A percentile compares a stretch with the other conserved stretches of the same genome.
Conservation (phyloP, 306 rosid genomes). For the Vachellia collinsii region DNA sequence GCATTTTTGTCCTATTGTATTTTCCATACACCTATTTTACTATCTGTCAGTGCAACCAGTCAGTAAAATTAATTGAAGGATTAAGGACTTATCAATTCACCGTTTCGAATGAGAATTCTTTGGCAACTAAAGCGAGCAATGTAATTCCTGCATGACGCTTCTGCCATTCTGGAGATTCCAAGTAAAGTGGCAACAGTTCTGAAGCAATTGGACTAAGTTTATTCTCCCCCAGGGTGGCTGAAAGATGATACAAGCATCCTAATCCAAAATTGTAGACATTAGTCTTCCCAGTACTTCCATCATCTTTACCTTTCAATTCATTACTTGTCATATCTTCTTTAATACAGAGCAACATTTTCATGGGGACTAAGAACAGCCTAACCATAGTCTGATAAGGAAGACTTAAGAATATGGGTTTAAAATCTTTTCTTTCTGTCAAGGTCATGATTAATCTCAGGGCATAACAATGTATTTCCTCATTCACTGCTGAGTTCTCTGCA, state of each 20-base stretch:
- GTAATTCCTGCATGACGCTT: slow-evolving; percentile 49
- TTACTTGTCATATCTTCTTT: slow-evolving; percentile 12
- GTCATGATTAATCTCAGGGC: slow-evolving; percentile 38
- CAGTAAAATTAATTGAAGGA: background rate
- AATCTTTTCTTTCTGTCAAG: slow-evolving; percentile 41
- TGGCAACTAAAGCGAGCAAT: slow-evolving; percentile 36
- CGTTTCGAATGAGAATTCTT: slow-evolving; percentile 50
- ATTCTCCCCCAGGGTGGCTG: slow-evolving; percentile 33
- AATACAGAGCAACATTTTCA: slow-evolving; percentile 33
- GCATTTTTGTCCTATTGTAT: background rate
- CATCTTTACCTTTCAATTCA: background rate
- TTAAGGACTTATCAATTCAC: slow-evolving; percentile 31
- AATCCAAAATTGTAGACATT: slow-evolving; percentile 39
- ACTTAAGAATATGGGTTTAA: slow-evolving; percentile 8
- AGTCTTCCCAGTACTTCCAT: slow-evolving; percentile 6
- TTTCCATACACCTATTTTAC: background rate
- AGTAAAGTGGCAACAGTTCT: slow-evolving; percentile 31
- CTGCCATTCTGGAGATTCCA: slow-evolving; percentile 46
- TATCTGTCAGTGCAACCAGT: background rate
- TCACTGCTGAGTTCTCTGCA: slow-evolving; percentile 38
- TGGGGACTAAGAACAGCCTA: slow-evolving; percentile 34
- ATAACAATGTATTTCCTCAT: slow-evolving; percentile 27
- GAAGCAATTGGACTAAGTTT: slow-evolving; percentile 7
- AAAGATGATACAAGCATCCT: slow-evolving; percentile 40
- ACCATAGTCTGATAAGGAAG: slow-evolving; percentile 18